A percentile compares a stretch with the other conserved stretches of the same genome.
Evolutionary conservation across 2,329 filamentous ascomycete genomes (phyloP).

Genomic region (Calonectria henricotiae): DNA sequence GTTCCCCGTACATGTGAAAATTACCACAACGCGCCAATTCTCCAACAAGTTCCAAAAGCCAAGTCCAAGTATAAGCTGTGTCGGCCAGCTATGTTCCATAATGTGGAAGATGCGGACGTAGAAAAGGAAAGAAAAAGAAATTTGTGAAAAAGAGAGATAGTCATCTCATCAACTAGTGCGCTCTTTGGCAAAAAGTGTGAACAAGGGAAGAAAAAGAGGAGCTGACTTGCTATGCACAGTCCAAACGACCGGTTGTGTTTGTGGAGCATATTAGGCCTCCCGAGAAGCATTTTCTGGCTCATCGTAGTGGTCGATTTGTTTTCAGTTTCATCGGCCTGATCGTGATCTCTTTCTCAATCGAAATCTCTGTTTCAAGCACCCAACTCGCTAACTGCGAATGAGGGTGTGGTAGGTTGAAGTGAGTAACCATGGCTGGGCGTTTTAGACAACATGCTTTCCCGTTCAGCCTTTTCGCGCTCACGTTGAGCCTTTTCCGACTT

Average conservation of each 20-base stretch:
- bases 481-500: constrained; percentile 88
- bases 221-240: constrained; percentile 1
- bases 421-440: constrained; percentile 59
- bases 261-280: constrained; percentile 11
- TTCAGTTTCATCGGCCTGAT: background rate
- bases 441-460: constrained; percentile 69
- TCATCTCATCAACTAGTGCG: constrained; percentile 9
- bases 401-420: constrained; percentile 59
- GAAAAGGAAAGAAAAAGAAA: constrained; percentile 35
- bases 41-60: constrained; percentile 39
- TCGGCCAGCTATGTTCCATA: constrained; percentile 42
- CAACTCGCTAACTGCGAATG: constrained; percentile 59
- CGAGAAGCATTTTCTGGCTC: background rate
- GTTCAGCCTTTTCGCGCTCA: constrained; percentile 85
- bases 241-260: background rate
- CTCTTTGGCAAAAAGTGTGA: constrained; percentile 7
- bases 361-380: constrained; percentile 50
- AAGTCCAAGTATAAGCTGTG: constrained; percentile 37
- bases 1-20: constrained; percentile 39
- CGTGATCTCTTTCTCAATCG: background rate
- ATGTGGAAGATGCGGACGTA: constrained; percentile 40
- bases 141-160: constrained; percentile 8
- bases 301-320: background rate
- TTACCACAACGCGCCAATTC: constrained; percentile 48
- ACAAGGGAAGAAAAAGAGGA: constrained; percentile 10